Base-by-base conservation (phyloP, 495 filamentous ascomycete genomes). In the Physcia stellaris region DNA sequence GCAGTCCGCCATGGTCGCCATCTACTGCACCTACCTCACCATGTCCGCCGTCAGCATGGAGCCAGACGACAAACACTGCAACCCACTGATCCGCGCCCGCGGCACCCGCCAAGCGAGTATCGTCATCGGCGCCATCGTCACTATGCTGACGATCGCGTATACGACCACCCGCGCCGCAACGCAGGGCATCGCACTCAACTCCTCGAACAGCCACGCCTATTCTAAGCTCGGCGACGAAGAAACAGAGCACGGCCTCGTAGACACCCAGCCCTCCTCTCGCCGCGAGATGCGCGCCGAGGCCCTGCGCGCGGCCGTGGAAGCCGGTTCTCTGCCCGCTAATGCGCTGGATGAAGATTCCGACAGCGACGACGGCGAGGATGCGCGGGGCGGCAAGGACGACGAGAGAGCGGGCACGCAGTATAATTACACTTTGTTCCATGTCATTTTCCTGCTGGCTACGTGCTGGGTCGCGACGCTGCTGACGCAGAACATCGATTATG, bases 31-130 rank as follows among this genome's bases (percentile, higher is more conserved):
- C 32, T 98, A 98, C 55, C 75, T 98, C 32, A 98, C 90, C 50
- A 84, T 98, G 78, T 94, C 86, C 3, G 92, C 90, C 37, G 92
- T 98, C 2, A 88, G 83, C 40, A 96, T 98, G 90, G 88, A 98
- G 51, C 90, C 90, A 3, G 90, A 98, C 62, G 86, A 95, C 60
- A 74, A 77, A 40, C 71, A 82, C 35, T 98, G 90, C 73, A 98
- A 98, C 63, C 90, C 90, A 3, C 63, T 96, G 34, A 67, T 94
- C 36, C 81, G 86, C 28, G 87, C 88, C 15, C 77, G 81, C 24
- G 86, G 83, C 39, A 88, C 88, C n/a, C 74, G 90, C 29, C 90
- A 80, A 1, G 87, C 83, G 1, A 87, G 81, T 34, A 73, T 95
- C 42, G 72, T 96, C 37, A 63, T 98, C 48, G 90, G 90, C 39